Conservation (phyloP, 768 basidiomycete species). For the Psilocybe tampanensis region DNA sequence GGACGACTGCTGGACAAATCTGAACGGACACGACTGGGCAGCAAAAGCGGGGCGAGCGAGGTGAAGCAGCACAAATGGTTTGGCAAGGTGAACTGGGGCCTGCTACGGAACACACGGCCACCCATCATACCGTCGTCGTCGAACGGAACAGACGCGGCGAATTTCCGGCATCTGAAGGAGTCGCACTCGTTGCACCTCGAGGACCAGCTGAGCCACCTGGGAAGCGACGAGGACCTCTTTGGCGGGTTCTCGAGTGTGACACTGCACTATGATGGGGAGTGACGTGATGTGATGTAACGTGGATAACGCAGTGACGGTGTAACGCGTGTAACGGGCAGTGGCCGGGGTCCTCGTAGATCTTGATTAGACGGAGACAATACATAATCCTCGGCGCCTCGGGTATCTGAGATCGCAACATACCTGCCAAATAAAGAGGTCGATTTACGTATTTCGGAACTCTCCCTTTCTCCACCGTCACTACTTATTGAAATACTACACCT, state of each 20-base stretch:
- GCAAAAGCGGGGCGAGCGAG: slow-evolving; percentile 94
- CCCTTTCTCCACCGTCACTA: slow-evolving; percentile 46
- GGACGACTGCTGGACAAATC: slow-evolving; percentile 89
- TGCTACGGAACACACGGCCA: slow-evolving; percentile 88
- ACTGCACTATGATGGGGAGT: slow-evolving; percentile 79
- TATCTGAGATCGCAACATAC: slow-evolving; percentile 34
- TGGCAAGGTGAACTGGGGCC: slow-evolving; percentile 93
- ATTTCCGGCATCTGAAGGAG: slow-evolving; percentile 91
- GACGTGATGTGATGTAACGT: neutral
- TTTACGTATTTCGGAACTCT: slow-evolving; percentile 50
- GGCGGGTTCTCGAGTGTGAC: slow-evolving; percentile 91
- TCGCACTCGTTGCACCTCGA: slow-evolving; percentile 91
- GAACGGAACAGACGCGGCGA: slow-evolving; percentile 80
- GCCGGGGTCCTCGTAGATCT: slow-evolving; percentile 15
- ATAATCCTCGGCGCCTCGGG: slow-evolving; percentile 46
- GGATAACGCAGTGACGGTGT: no score
- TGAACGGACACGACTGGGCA: slow-evolving; percentile 86
- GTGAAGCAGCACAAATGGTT: slow-evolving; percentile 99
- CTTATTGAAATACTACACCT: slow-evolving; percentile 26
- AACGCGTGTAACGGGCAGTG: no score
- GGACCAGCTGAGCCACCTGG: slow-evolving; percentile 52
- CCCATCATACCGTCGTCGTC: slow-evolving; percentile 85
- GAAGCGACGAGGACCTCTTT: slow-evolving; percentile 69
- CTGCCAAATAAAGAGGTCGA: slow-evolving; percentile 24
- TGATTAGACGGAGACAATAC: slow-evolving; percentile 27